Evolutionary conservation across 192 early-diverging fungal genomes (phyloP), one percentile per base, ranked within the genome.

Genomic region (Irineochytrium annulatum): DNA sequence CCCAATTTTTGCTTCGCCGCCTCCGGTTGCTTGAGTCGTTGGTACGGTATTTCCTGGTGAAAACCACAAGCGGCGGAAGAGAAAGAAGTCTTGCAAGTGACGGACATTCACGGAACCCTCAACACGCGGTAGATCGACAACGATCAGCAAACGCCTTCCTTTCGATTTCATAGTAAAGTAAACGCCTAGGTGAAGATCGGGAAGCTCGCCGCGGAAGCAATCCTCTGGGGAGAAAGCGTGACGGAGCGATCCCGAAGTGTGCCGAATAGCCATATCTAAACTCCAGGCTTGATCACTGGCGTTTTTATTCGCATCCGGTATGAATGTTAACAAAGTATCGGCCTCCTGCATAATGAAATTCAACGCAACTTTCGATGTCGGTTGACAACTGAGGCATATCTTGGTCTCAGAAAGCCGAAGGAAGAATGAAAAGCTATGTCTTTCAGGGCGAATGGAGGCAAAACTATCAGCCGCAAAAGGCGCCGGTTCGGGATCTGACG

Each of bases 161-260:
- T 68, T 24, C 75, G 70, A 28, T 61, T 67, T 3, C 72, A 86
- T 55, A 33, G 79, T 78, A 2, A 88, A 65, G 22, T 82, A 81
- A 5, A 73, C 72, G 60, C 79, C 83, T 35, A 89, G 80, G 33
- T 71, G 64, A 29, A 91, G 73, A n/a, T 78, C 67, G 19, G 84
- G 80, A 17, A 87, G 71, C 59, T 75, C 78, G 20, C 77, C 75
- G 30, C 67, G 74, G 29, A 89, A 62, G 43, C 88, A 87, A 52
- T 85, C 79, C 63, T 87, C 82, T 16, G 87, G 87, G n/a, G 89
- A 91, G 58, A 88, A 91, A 17, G 77, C 67, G 57, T 91, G 89
- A 1, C 83, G 82, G 22, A 89, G 74, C 32, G 82, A 69, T 0
- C 77, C 82, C 0, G 83, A 84, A 0, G 80, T 78, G 2, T 77